These are phyloP conservation scores for Nepenthes alata DNA, from an alignment of 179 eudicot species.

Conservation along the genomic window DNA sequence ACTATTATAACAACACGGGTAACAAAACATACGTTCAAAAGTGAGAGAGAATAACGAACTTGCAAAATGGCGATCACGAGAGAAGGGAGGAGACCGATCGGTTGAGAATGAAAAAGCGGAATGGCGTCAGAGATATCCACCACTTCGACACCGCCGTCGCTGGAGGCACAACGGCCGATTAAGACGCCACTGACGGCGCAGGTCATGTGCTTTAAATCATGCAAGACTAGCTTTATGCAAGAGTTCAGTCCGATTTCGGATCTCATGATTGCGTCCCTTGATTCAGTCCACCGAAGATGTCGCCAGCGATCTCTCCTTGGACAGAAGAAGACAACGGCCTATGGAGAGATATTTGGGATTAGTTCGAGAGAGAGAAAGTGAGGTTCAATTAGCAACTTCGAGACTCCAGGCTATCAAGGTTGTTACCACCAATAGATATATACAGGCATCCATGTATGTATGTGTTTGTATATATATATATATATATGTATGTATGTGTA, in stretches of 20 bases:
- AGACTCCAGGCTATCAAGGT: no score
- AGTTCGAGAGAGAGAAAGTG: no score
- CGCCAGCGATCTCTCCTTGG: no score
- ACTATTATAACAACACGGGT: no score
- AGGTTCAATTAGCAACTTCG: no score
- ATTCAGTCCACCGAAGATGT: no score
- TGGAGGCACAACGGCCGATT: constrained; percentile 43
- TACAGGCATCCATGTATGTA: no score
- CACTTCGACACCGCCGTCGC: constrained; percentile 13
- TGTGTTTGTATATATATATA: no score
- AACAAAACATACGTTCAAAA: constrained; percentile 7
- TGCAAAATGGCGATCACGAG: constrained; percentile 72
- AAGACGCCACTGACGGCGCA: constrained; percentile 65
- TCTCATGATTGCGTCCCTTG: constrained; percentile 3
- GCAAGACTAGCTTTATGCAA: constrained; percentile 59
- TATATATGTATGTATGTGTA: no score
- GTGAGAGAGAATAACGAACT: constrained; percentile 16
- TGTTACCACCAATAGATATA: no score
- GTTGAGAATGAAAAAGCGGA: constrained; percentile 64
- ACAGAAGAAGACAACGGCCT: no score
- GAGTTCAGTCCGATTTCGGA: constrained; percentile 53
- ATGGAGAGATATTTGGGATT: no score
- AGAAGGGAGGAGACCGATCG: constrained; percentile 62
- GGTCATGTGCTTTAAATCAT: constrained; percentile 47
- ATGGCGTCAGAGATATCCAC: constrained; percentile 62